phyloP scores from a whole-genome alignment of 1,139 yeast genomes.

The Groenewaldozyma sp. region DNA sequence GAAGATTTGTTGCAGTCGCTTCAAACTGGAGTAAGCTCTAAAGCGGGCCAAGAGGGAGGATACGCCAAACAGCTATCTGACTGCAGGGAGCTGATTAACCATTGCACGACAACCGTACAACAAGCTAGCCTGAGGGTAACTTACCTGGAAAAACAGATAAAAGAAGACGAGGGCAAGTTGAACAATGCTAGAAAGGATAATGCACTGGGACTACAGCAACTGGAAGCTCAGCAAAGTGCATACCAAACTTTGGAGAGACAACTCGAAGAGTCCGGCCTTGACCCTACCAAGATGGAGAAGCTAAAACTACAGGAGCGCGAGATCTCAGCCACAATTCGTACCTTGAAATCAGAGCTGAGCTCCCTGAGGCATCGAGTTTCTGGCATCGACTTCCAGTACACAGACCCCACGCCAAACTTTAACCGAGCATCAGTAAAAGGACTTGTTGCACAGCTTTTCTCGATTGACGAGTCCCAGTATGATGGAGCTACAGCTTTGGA shows the following conservation, averaged over 20 bases:
- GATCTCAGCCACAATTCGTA: conserved; percentile 31
- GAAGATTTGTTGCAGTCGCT: conserved; percentile 77
- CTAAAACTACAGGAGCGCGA: conserved; percentile 35
- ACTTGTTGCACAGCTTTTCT: conserved; percentile 78
- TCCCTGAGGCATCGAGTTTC: conserved; percentile 55
- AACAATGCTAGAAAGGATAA: conserved; percentile 48
- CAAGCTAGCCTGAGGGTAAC: conserved; percentile 52
- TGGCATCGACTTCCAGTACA: conserved; percentile 67
- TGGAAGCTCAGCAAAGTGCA: conserved; percentile 36
- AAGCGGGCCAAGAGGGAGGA: conserved; percentile 74
- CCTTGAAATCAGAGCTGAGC: conserved; percentile 45
- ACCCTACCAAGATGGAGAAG: conserved; percentile 39
- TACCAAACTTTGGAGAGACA: conserved; percentile 37
- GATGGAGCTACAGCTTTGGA: conserved; percentile 78
- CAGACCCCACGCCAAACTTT: conserved; percentile 55
- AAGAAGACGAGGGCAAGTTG: conserved; percentile 44
- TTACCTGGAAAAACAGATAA: conserved; percentile 47
- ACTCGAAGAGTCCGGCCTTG: conserved; percentile 51
- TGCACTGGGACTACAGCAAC: conserved; percentile 34
- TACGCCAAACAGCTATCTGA: conserved; percentile 65
- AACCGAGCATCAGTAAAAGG: conserved; percentile 62
- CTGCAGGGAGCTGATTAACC: conserved; percentile 49
- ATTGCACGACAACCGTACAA: conserved; percentile 47
- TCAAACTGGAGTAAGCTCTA: conserved; percentile 84
- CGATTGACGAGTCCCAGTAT: conserved; percentile 46